Evolutionary conservation across 352 stramenopile species (phyloP), one percentile per base, ranked within the genome.

Genomic region (Pythium dissimile): DNA sequence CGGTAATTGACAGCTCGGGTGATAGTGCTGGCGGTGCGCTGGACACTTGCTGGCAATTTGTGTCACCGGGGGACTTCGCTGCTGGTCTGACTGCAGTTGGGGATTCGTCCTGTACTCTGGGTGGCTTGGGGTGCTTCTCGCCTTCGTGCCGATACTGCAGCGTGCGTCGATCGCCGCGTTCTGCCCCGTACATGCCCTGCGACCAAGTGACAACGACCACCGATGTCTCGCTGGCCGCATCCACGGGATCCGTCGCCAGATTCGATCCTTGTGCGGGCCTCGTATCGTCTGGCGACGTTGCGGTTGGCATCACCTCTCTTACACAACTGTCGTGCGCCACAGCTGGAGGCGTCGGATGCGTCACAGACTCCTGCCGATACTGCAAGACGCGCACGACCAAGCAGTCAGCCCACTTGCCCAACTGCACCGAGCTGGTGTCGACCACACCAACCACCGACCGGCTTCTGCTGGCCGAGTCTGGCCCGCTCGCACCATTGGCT

Each of bases 281-380:
- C 1, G 43, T 47, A 9, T 53, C 27, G 18, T 67, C 27, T 38
- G 67, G 60, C 20, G 64, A 75, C 21, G 34, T 56, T 7, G 52
- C 26, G 9, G 59, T 42, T 20, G 64, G 64, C 5, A 54, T 68
- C 38, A 59, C 45, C 0, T 46, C 53, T 9, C 8, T 70, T 8
- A 66, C 50, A 5, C 49, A 69, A 26, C 20, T 35, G 9, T 56
- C 11, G 15, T 75, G 67, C 15, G 26, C 24, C 2, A 11, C 15
- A 12, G 12, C 13, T 2, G 65, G 64, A n/a, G 59, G 59, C 4
- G 35, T 71, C 15, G 64, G 67, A 4, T 75, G 64, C 32, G 59
- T 75, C 21, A 63, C 49, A 1, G 56, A 55, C 34, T 26, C 42
- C 1, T 75, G 64, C 30, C 64, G 64, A 5, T 75, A 62, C 62